Base-by-base conservation (phyloP, 306 rosid species). In the Sindora glabra region DNA sequence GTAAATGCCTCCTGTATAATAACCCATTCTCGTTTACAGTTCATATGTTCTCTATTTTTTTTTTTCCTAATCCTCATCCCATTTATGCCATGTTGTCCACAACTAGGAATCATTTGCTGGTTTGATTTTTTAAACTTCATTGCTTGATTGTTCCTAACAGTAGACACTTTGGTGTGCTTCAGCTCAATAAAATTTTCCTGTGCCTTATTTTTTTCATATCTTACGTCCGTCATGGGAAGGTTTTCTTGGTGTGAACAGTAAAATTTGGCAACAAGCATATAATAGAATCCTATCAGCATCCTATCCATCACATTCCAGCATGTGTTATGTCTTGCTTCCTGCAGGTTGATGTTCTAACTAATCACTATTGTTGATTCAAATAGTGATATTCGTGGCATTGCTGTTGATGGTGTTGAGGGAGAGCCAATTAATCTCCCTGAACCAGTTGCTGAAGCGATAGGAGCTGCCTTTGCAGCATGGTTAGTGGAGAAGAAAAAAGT, bases 381-480 rank as follows among this genome's bases (percentile, higher is more conserved):
- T 76, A 88, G 95, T 76, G 98, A 92, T 70, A 92, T 92, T 55
- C 94, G 96, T 12, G 98, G 95, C 45, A 95, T 92, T 75, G 89
- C 98, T 74, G 69, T 88, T 68, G 79, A 85, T 63, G 96, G 98
- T 54, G 85, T 88, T 56, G 94, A 86, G 68, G 96, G 95, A 48
- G 98, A 92, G 70, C 76, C 88, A 15, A 63, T 92, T 68, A 88
- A 72, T 72, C 79, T 88, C 74, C 76, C 98, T 22, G 98, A 88
- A 70, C 82, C 71, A 29, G 96, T 92, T 62, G 87, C 98, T 67
- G 92, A 88, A 74, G 92, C 98, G 60, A 88, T 88, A 67, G 96
- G 83, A 40, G 86, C 96, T 52, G 94, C 76, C 80, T 92, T 88
- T 77, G 83, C 98, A 58, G 95, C 88, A 56, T 92, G 95, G 96